Conservation (phyloP, 148 eudicot genomes). For the Chenopodium berlandieri region DNA sequence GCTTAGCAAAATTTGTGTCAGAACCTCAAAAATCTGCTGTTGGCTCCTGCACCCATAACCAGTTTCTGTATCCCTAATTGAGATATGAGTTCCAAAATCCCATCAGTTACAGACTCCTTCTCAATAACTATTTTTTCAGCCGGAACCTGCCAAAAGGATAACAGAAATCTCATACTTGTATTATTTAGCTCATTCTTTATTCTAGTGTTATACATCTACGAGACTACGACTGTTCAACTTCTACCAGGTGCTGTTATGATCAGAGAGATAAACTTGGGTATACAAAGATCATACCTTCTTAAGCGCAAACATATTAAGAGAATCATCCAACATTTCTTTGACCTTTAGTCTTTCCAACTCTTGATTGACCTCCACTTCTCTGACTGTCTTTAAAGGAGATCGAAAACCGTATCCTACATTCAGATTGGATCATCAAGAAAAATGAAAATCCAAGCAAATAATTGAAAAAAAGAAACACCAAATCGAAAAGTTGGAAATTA, state of each 20-base stretch:
- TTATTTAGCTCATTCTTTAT: too few relatives aligned
- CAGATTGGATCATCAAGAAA: not conserved
- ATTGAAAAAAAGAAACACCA: too few relatives aligned
- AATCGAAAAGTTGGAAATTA: too few relatives aligned
- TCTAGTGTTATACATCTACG: too few relatives aligned
- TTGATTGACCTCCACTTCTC: conserved; percentile 41
- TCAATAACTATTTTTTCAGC: conserved; percentile 44
- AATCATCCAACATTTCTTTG: conserved; percentile 40
- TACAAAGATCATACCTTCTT: conserved; percentile 46
- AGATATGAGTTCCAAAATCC: conserved; percentile 62
- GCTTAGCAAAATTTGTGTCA: not conserved
- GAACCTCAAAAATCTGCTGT: conserved; percentile 54
- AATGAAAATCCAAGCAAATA: not conserved
- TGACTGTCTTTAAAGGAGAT: conserved; percentile 37
- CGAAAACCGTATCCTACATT: conserved; percentile 50
- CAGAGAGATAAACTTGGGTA: too few relatives aligned
- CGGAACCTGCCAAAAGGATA: conserved; percentile 35
- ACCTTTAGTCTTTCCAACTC: conserved; percentile 51
- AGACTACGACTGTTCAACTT: too few relatives aligned
- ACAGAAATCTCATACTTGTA: not conserved
- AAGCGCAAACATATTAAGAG: conserved; percentile 41
- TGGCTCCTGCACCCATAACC: conserved; percentile 85
- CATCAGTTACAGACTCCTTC: conserved; percentile 61
- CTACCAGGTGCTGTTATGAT: too few relatives aligned
- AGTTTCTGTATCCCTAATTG: conserved; percentile 56